These are phyloP conservation scores for Fusarium pseudocircinatum DNA, from an alignment of 2,329 filamentous ascomycete species.

Conservation along the genomic window DNA sequence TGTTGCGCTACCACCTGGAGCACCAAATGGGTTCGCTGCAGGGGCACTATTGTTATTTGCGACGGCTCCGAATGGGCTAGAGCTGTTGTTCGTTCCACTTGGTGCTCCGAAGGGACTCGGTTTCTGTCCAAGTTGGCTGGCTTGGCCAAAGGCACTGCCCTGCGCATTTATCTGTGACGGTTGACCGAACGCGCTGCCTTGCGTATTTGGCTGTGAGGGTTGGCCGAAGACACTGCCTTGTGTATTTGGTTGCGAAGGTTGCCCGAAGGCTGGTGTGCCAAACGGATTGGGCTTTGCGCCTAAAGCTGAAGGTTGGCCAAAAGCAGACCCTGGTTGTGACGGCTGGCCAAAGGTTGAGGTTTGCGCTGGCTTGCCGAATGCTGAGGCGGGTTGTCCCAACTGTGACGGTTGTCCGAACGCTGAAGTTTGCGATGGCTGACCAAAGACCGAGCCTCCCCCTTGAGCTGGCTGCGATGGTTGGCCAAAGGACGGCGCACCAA, in stretches of 20 bases:
- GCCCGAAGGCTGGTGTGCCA: constrained; percentile 47
- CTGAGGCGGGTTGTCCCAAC: constrained; percentile 28
- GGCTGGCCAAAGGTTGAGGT: constrained; percentile 47
- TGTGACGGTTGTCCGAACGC: constrained; percentile 55
- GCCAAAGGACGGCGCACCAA: constrained; percentile 44
- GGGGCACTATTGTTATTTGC: constrained; percentile 35
- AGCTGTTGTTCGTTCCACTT: constrained; percentile 31
- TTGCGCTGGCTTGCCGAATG: constrained; percentile 48
- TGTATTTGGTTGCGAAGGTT: constrained; percentile 46
- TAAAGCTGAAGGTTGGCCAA: constrained; percentile 33
- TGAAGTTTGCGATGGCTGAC: constrained; percentile 44
- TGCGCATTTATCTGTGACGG: constrained; percentile 44
- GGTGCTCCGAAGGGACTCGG: constrained; percentile 51
- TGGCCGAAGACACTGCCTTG: constrained; percentile 48
- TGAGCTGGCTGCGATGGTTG: constrained; percentile 53
- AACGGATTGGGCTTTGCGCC: constrained; percentile 21
- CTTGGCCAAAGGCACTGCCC: constrained; percentile 47
- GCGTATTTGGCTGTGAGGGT: constrained; percentile 44
- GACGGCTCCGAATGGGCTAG: constrained; percentile 42
- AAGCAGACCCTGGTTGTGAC: constrained; percentile 35
- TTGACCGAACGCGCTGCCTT: constrained; percentile 46
- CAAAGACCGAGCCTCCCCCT: constrained; percentile 40
- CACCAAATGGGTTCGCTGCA: constrained; percentile 45
- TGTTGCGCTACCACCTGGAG: constrained; percentile 22
- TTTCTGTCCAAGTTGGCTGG: constrained; percentile 50